Conservation (phyloP, 2,329 filamentous ascomycete species). For the Microdochium trichocladiopsis region DNA sequence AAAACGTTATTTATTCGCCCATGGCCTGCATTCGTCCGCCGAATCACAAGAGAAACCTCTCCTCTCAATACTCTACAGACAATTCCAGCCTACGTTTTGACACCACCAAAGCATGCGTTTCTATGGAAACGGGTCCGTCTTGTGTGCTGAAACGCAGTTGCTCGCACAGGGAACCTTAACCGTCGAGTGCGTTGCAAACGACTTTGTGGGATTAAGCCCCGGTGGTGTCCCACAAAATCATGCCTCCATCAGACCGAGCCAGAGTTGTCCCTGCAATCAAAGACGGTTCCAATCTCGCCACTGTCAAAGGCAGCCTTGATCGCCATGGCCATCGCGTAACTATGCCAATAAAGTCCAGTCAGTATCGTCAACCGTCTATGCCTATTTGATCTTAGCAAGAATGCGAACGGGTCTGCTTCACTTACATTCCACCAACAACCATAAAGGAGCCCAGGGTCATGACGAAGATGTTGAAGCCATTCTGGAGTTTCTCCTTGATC, state of each 20-base stretch:
- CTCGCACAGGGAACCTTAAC: neutral
- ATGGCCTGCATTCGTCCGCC: too few relatives aligned
- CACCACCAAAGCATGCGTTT: neutral
- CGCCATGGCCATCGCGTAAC: neutral
- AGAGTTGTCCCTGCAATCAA: neutral
- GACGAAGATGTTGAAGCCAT: constrained; percentile 14
- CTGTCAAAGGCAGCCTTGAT: neutral
- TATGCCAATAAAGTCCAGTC: neutral
- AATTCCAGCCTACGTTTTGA: neutral
- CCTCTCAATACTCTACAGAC: neutral
- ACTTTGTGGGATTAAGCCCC: neutral
- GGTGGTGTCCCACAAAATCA: neutral
- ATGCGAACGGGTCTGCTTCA: neutral
- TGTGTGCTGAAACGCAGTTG: neutral
- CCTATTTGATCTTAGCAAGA: neutral
- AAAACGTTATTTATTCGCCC: too few relatives aligned
- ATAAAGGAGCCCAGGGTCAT: constrained; percentile 14
- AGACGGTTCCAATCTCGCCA: neutral
- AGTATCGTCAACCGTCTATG: neutral
- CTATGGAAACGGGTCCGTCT: neutral
- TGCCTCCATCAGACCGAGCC: neutral
- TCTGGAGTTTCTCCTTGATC: constrained; percentile 9
- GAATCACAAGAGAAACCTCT: neutral
- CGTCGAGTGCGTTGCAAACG: neutral
- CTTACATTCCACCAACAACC: constrained; percentile 18